These are phyloP conservation scores for Nothopassalora personata DNA, from an alignment of 2,329 filamentous ascomycete genomes.

Conservation along the genomic window DNA sequence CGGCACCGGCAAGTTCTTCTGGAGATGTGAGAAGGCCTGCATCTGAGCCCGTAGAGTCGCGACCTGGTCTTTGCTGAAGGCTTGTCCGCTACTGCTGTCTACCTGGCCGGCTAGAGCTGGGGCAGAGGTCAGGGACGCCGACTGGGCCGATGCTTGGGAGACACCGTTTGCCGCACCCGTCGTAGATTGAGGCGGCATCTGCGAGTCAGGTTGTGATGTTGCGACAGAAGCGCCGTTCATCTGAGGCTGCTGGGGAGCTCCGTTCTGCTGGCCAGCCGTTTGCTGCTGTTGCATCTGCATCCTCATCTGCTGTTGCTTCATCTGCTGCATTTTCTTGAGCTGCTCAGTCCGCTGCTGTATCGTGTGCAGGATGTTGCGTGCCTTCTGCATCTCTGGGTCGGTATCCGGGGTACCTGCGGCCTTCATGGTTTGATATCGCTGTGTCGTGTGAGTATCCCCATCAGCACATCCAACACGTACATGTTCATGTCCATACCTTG, in stretches of 20 bases:
- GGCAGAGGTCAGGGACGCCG: conserved; percentile 10
- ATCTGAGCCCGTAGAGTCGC: conserved; percentile 78
- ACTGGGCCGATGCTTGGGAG: conserved; percentile 9
- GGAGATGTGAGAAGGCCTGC: conserved; percentile 80
- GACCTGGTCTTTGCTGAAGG: conserved; percentile 69
- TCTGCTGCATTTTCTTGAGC: conserved; percentile 47
- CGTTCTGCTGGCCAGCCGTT: conserved; percentile 47
- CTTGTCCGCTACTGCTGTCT: conserved; percentile 19
- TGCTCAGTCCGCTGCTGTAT: conserved; percentile 51
- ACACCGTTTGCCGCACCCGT: conserved; percentile 17
- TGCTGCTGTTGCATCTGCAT: conserved; percentile 45
- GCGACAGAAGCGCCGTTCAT: conserved; percentile 46
- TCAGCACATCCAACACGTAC: not conserved
- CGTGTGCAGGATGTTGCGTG: conserved; percentile 66
- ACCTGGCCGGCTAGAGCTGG: conserved; percentile 18
- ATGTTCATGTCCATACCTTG: conserved; percentile 46
- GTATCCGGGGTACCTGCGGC: conserved; percentile 70
- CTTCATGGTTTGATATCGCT: conserved; percentile 91
- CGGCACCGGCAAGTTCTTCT: conserved; percentile 80
- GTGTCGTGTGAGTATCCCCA: conserved; percentile 14
- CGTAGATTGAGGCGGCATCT: conserved; percentile 15
- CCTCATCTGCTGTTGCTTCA: conserved; percentile 30
- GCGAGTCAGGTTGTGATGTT: conserved; percentile 30
- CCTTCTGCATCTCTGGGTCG: conserved; percentile 84
- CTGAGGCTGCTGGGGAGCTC: conserved; percentile 33